Evolutionary conservation across 179 eudicot species (phyloP), one percentile per base, ranked within the genome.

Genomic region (Actinidia chinensis): DNA sequence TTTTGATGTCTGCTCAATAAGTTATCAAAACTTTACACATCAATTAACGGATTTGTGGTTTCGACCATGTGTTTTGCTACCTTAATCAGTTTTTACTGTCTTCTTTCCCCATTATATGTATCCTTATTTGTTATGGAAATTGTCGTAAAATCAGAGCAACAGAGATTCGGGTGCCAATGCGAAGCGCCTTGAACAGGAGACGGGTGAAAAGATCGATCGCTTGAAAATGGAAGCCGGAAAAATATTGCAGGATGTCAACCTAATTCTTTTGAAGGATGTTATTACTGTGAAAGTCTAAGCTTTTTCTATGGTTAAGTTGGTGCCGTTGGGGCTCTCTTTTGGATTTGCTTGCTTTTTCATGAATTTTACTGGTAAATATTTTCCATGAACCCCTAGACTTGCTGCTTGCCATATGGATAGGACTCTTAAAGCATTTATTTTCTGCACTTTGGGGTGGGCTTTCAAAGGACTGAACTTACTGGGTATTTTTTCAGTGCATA

Each of bases 81-180:
- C 74, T 47, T 42, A 1, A 14, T 18, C 74, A 46, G 14, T 47
- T 70, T 50, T 20, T 23, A 15, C 12, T n/a, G 11, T 23, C 12
- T 70, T 23, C 43, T 71, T 9, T 71, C 75, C 28, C 60, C 6
- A 12, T 8, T 12, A 50, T 47, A 75, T 56, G 28, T 55, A 2
- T 4, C 9, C 17, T 56, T 6, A n/a, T 73, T 17, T 54, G 47
- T 11, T 40, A 55, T 63, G 20, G 8, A 52, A 43, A 25, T 73
- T 47, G 4, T 36, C 9, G n/a, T 13, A 54, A 51, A 33, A 79
- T 86, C 97, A 94, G 97, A 89, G 89, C 77, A 92, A 88, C 77
- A 94, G 97, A 46, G 97, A 91, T 83, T 92, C 97, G 0, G 96
- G 98, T 77, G 89, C 94, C 71, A 91, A 91, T 79, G 96, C 91